These are phyloP conservation scores for Trametes cubensis DNA, from an alignment of 768 basidiomycete genomes.

Conservation along the genomic window DNA sequence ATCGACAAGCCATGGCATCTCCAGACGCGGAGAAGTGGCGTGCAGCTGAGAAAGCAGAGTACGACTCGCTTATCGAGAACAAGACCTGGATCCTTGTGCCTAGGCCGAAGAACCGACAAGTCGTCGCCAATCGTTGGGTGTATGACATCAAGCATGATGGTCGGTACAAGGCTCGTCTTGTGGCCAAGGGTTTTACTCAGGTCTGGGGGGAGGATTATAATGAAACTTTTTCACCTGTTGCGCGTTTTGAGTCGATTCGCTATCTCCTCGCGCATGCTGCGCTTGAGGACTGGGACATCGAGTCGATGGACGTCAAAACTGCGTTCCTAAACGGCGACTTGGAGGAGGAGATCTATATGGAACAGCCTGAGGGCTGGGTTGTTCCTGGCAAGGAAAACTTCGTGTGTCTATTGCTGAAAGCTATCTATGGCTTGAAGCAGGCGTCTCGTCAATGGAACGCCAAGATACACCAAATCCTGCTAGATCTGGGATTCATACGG, in stretches of 20 bases:
- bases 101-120: constrained; percentile 26
- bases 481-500: constrained; percentile 31
- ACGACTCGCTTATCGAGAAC: constrained; percentile 9
- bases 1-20: constrained; percentile 3
- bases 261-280: constrained; percentile 31
- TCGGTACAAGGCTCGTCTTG: constrained; percentile 37
- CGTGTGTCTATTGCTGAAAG: constrained; percentile 32
- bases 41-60: constrained; percentile 1
- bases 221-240: constrained; percentile 35
- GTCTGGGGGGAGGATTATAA: constrained; percentile 33
- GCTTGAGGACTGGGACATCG: constrained; percentile 28
- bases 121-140: neutral
- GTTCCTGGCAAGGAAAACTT: constrained; percentile 22
- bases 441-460: constrained; percentile 34
- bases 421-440: constrained; percentile 37
- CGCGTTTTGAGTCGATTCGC: constrained; percentile 26
- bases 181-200: constrained; percentile 41
- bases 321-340: constrained; percentile 35
- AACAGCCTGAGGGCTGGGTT: constrained; percentile 30
- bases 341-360: constrained; percentile 34
- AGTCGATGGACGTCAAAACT: constrained; percentile 32
- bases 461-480: constrained; percentile 25
- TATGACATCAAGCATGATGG: neutral
- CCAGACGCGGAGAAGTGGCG: constrained; percentile 1
- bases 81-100: constrained; percentile 5